A percentile compares a stretch with the other conserved stretches of the same genome.
Evolutionary conservation across 176 grass and related monocot genomes (phyloP).

Genomic region (Microstegium vimineum): DNA sequence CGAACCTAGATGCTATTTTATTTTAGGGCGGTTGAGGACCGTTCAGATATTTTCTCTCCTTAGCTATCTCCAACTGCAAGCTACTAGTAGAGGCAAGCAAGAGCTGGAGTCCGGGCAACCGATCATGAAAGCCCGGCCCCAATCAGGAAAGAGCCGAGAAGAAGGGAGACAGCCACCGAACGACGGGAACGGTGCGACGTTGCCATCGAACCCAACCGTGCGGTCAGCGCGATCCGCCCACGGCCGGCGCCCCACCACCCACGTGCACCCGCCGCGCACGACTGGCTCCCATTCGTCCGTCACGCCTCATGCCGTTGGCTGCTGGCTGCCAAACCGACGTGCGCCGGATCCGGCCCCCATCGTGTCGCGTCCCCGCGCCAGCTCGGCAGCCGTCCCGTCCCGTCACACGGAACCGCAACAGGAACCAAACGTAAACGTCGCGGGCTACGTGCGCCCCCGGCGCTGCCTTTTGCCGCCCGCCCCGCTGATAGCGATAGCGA

Average conservation of each 20-base stretch:
- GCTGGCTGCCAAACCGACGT: neutral
- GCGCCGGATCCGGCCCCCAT: neutral
- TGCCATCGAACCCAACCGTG: conserved; percentile 46
- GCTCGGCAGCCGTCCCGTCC: too few species aligned
- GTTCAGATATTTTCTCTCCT: neutral
- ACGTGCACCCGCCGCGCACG: conserved; percentile 5
- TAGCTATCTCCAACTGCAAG: neutral
- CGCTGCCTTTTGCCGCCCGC: neutral
- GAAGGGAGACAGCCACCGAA: neutral
- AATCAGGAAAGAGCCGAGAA: neutral
- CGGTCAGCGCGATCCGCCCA: conserved; percentile 3
- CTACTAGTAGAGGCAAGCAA: neutral
- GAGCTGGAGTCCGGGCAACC: neutral
- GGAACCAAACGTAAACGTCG: neutral
- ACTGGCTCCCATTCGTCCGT: neutral
- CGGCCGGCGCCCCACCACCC: neutral
- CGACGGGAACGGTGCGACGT: conserved; percentile 26
- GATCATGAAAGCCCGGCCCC: neutral
- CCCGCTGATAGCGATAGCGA: neutral
- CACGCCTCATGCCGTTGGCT: too few species aligned
- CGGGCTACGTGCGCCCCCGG: neutral
- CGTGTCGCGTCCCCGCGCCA: neutral
- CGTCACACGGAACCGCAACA: neutral
- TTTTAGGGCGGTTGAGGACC: too few species aligned
- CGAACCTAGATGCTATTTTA: too few species aligned